These are phyloP conservation scores for Phytophthora macrochlamydospora DNA, from an alignment of 352 stramenopile genomes.

Conservation along the genomic window DNA sequence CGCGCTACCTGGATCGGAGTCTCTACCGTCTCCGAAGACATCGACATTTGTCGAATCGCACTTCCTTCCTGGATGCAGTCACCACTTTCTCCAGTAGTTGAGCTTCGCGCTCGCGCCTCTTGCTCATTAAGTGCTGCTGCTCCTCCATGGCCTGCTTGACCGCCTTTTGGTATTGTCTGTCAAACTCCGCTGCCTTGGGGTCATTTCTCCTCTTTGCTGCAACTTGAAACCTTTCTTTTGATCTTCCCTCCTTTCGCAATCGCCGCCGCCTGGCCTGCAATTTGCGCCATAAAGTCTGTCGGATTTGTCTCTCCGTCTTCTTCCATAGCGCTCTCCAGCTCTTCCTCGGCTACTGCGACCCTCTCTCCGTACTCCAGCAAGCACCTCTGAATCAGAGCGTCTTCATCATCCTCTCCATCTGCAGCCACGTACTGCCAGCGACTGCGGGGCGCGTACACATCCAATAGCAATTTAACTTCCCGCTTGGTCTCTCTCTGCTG, in stretches of 20 bases:
- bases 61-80: conserved; percentile 23
- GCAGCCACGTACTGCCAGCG: conserved; percentile 47
- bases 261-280: conserved; percentile 52
- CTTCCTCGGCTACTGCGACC: conserved; percentile 32
- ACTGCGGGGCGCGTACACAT: conserved; percentile 43
- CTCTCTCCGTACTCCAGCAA: conserved; percentile 83
- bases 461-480: conserved; percentile 49
- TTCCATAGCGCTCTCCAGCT: conserved; percentile 14
- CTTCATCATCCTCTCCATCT: conserved; percentile 48
- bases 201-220: conserved; percentile 17
- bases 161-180: conserved; percentile 63
- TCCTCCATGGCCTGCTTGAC: conserved; percentile 56
- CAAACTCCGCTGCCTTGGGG: conserved; percentile 47
- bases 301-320: conserved; percentile 10
- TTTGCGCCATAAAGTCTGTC: conserved; percentile 47
- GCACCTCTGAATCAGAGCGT: conserved; percentile 77
- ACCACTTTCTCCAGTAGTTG: conserved; percentile 61
- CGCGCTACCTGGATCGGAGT: conserved; percentile 22
- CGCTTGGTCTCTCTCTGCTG: conserved; percentile 33
- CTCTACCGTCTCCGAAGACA: neutral
- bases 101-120: conserved; percentile 49
- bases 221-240: conserved; percentile 17
- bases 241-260: conserved; percentile 29
- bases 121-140: conserved; percentile 43
- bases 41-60: conserved; percentile 14